Evolutionary conservation across 257 asterid genomes (phyloP), one percentile per base, ranked within the genome.

Genomic region (Linaria vulgaris): DNA sequence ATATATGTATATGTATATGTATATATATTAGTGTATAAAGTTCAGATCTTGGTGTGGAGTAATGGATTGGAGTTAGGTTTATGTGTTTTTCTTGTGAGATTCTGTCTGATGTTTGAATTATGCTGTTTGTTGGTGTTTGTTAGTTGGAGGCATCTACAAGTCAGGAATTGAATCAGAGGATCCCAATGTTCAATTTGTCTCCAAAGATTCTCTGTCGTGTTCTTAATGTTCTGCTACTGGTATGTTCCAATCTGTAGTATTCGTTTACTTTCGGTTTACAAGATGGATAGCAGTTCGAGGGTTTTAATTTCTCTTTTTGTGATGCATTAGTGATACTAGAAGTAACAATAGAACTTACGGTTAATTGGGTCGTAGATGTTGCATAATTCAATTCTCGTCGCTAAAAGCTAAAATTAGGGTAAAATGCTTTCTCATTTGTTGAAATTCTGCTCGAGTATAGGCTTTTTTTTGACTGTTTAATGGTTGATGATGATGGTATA

Each of bases 81-180:
- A 24, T 31, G 23, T 65, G 23, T 41, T 5, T n/a, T n/a, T n/a
- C n/a, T n/a, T 51, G 59, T 61, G 30, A 27, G 23, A 44, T 55
- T 15, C 14, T 61, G 55, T 47, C 17, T 64, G 45, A 17, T 16
- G 71, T 27, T 13, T 11, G 27, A n/a, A 5, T 27, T 67, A 23
- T 47, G 49, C 64, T 27, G 20, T 55, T 56, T 53, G 9, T 47
- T 56, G 14, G 61, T 47, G 30, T 70, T 27, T 59, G 57, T 15
- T 69, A 85, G 92, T 72, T 85, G 77, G 92, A 76, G 69, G 89
- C 83, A 52, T 85, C 87, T 37, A 78, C 84, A 20, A 80, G 80
- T 76, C 80, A 78, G 63, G 87, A 80, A 59, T 44, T 78, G 68
- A 66, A 74, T 78, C 76, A 76, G 45, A 74, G 73, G 76, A 72